Evolutionary conservation across 306 rosid genomes (phyloP).

Genomic region (Dryas alaskensis): DNA sequence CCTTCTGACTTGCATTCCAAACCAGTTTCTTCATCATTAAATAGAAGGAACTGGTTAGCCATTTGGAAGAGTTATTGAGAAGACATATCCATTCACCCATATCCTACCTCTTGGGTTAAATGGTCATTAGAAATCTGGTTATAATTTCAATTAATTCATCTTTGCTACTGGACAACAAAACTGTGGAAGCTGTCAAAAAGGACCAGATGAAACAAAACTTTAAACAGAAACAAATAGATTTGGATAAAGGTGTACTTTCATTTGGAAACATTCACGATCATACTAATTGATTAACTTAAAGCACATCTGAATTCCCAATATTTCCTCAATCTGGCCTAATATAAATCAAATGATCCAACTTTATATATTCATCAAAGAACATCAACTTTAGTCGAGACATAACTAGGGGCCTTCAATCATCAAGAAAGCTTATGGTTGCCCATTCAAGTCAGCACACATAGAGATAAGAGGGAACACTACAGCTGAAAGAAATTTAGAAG

Average conservation of each 20-base stretch:
- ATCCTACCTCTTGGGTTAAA: no score
- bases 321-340: neutral
- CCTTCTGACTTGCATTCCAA: no score
- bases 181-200: neutral
- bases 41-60: no score
- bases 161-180: neutral
- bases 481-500: neutral
- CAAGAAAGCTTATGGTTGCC: neutral
- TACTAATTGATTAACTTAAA: neutral
- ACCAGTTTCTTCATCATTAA: no score
- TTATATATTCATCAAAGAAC: neutral
- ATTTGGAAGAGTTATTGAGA: no score
- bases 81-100: no score
- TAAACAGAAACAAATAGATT: neutral
- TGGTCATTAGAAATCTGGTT: no score
- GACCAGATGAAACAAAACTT: neutral
- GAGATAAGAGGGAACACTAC: neutral
- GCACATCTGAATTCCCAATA: constrained; percentile 5
- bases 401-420: constrained; percentile 9
- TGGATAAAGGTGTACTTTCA: neutral
- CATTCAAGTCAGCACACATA: constrained; percentile 7
- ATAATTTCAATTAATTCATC: no score
- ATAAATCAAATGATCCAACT: neutral
- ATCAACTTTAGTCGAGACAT: constrained; percentile 2
- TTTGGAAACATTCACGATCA: constrained; percentile 4